These are phyloP conservation scores for Kwoniella sp. DNA, from an alignment of 768 basidiomycete genomes.

Conservation along the genomic window DNA sequence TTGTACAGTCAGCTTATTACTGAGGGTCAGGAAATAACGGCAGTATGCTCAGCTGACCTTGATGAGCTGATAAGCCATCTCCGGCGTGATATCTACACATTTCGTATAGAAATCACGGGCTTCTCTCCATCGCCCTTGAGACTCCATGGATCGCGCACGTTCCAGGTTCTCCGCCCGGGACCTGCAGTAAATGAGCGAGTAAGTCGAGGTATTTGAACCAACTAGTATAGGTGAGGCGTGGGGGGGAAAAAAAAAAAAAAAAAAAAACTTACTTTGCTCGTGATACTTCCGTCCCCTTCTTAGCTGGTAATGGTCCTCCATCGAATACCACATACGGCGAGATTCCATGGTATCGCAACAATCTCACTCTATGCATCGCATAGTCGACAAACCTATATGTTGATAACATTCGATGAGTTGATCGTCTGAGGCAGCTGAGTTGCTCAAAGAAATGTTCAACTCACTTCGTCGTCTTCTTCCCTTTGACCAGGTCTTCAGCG, in stretches of 20 bases:
- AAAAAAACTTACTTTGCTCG: conserved; percentile 63
- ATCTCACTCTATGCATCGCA: conserved; percentile 85
- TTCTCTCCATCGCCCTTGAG: conserved; percentile 75
- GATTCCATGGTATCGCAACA: conserved; percentile 80
- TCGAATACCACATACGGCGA: conserved; percentile 93
- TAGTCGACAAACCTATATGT: conserved; percentile 85
- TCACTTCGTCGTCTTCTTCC: conserved; percentile 79
- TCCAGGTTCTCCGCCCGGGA: conserved; percentile 72
- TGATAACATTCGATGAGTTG: no score
- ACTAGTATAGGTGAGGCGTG: no score
- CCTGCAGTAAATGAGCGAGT: conserved; percentile 6
- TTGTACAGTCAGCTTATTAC: background rate
- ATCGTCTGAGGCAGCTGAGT: background rate
- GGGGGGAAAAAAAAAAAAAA: no score
- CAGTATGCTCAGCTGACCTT: conserved; percentile 63
- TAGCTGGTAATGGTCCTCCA: conserved; percentile 92
- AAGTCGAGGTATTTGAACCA: background rate
- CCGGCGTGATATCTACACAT: conserved; percentile 90
- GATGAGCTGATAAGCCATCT: conserved; percentile 96
- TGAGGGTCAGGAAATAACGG: background rate
- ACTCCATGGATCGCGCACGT: conserved; percentile 69
- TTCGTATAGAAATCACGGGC: conserved; percentile 88
- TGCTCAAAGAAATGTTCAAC: conserved; percentile 37
- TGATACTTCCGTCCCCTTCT: conserved; percentile 82
- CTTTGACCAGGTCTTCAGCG: conserved; percentile 84